Percentiles rank a stretch among this genome's conserved stretches.
Evolutionary conservation across 2,329 filamentous ascomycete genomes (phyloP).

Genomic region (Thielaviopsis populi): DNA sequence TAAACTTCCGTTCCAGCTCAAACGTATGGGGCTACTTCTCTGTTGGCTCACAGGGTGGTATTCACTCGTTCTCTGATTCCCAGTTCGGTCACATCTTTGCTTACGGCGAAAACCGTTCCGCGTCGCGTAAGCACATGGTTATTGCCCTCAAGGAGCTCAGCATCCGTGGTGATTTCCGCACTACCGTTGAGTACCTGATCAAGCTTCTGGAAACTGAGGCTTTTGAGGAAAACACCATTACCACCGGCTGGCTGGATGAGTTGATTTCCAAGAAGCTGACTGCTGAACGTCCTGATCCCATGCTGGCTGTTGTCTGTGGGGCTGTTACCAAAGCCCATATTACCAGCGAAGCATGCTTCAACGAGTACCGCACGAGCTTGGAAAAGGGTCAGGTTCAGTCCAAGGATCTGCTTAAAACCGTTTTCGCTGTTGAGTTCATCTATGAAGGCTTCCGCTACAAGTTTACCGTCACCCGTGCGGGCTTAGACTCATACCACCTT

Average conservation of each 20-base stretch:
- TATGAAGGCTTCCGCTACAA: constrained; percentile 95
- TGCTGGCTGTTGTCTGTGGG: constrained; percentile 88
- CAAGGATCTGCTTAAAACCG: constrained; percentile 93
- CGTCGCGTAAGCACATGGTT: constrained; percentile 98
- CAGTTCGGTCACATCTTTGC: constrained; percentile 99
- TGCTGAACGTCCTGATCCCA: constrained; percentile 84
- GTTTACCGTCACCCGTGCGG: constrained; percentile 90
- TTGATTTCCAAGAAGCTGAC: constrained; percentile 96
- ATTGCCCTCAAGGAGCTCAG: constrained; percentile 96
- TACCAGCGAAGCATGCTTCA: constrained; percentile 77
- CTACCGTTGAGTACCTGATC: constrained; percentile 96
- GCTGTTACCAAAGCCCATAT: constrained; percentile 90
- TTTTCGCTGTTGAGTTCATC: constrained; percentile 96
- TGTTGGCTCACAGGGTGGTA: constrained; percentile 87
- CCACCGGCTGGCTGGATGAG: constrained; percentile 96
- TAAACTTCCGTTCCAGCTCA: constrained; percentile 97
- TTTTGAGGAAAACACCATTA: constrained; percentile 98
- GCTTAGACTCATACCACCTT: constrained; percentile 84
- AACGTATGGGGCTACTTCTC: constrained; percentile 99
- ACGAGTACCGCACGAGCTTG: constrained; percentile 72
- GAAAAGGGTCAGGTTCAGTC: constrained; percentile 96
- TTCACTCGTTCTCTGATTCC: constrained; percentile 97
- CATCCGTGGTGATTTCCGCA: constrained; percentile 98
- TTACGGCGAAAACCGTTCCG: constrained; percentile 91
- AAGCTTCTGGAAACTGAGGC: constrained; percentile 96